Base-by-base conservation (phyloP, 2,329 filamentous ascomycete genomes). In the Arthrobotrys conoides region DNA sequence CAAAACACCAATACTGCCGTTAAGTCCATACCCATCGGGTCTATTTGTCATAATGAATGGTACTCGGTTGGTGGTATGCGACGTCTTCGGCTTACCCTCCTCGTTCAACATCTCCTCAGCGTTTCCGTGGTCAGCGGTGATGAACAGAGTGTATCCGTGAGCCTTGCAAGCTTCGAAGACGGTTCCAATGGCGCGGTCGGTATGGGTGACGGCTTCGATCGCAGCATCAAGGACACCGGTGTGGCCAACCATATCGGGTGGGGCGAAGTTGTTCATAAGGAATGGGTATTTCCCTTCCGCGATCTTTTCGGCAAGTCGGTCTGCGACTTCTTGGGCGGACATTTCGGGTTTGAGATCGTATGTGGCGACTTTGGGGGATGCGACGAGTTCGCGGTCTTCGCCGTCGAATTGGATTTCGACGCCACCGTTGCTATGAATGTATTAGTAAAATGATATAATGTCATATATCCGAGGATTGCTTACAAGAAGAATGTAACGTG, bases 181-280 rank as follows among this genome's bases (percentile, higher is more conserved):
- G 84, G 91, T 90, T 83, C 93, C 94, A 83, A 99, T 99, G 69
- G 93, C 95, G 87, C 92, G 93, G 85, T 99, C 96, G 12, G 96
- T 99, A 81, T 95, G 91, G 81, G 91, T 88, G 82, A 92, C 91
- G 82, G 91, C 96, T 83, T 96, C 84, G 80, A 99, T 91, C 72
- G 96, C 96, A 33, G 96, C 95, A 83, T 98, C 91, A 86, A 98
- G 98, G 78, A 97, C 94, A 84, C 96, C 96, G 10, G 96, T 99
- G 87, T 99, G 96, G 82, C 96, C 96, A 81, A 99, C 96, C 96
- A 99, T 99, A 87, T 99, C 96, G 18, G 96, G 96, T 49, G 96
- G 96, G 49, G 96, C 96, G 86, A 99, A 98, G 90, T 99, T 99
- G 91, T 98, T 97, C 96, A 99, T 99, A 85, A 99, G 88, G 84